Conservation (phyloP, 164 flowering plant genomes). For the Tinospora cordifolia region DNA sequence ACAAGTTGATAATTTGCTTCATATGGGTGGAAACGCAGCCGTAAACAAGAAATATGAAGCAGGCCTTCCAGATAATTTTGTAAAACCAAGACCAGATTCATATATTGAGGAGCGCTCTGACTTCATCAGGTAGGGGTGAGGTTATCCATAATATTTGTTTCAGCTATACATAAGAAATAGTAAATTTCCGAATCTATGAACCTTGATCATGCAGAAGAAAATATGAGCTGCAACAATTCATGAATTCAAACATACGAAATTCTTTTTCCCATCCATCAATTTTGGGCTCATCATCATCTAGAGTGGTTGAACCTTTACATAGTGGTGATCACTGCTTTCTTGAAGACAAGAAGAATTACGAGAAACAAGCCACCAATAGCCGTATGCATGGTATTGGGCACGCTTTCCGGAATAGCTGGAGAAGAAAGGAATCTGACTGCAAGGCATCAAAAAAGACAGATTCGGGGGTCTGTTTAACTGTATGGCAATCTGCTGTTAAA, state of each 20-base stretch:
- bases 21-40: slow-evolving; percentile 61
- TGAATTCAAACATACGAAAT: slow-evolving; percentile 20
- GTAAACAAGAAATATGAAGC: slow-evolving; percentile 81
- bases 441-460: slow-evolving; percentile 39
- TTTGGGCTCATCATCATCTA: slow-evolving; percentile 20
- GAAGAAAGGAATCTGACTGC: slow-evolving; percentile 49
- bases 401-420: slow-evolving; percentile 83
- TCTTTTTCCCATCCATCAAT: slow-evolving; percentile 27
- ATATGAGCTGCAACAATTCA: slow-evolving; percentile 70
- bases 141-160: not conserved
- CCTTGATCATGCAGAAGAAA: slow-evolving; percentile 57
- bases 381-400: slow-evolving; percentile 52
- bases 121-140: slow-evolving; percentile 79
- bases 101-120: slow-evolving; percentile 63
- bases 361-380: slow-evolving; percentile 41
- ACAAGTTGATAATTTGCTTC: slow-evolving; percentile 57
- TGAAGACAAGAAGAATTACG: slow-evolving; percentile 40
- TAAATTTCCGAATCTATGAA: slow-evolving; percentile 16
- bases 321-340: slow-evolving; percentile 11
- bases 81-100: slow-evolving; percentile 72
- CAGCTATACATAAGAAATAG: not conserved
- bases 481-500: slow-evolving; percentile 16
- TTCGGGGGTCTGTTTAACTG: slow-evolving; percentile 26
- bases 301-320: slow-evolving; percentile 17
- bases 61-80: slow-evolving; percentile 39